Evolutionary conservation across 2,329 filamentous ascomycete species (phyloP).

Genomic region (Microcyclospora pomicola): DNA sequence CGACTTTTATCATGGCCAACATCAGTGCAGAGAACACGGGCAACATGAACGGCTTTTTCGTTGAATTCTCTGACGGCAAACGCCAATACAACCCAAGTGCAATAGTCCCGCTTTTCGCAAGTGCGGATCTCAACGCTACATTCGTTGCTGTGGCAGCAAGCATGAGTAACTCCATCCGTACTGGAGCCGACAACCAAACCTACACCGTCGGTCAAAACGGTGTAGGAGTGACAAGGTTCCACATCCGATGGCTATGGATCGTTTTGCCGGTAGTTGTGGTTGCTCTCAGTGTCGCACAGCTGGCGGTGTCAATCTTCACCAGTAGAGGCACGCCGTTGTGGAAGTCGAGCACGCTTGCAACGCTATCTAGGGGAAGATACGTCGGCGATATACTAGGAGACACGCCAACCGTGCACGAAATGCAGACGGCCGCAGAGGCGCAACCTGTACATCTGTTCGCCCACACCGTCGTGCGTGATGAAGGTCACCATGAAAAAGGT

Average conservation of each 20-base stretch:
- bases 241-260: no score
- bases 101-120: constrained; percentile 4
- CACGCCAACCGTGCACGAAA: no score
- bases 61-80: neutral
- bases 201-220: no score
- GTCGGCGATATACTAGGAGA: neutral
- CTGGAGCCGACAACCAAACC: neutral
- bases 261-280: neutral
- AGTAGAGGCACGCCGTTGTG: constrained; percentile 3
- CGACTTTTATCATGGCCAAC: neutral
- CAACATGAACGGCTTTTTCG: constrained; percentile 4
- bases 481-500: no score
- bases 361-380: neutral
- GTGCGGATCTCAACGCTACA: constrained; percentile 2
- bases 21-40: neutral
- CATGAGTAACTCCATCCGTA: constrained; percentile 8
- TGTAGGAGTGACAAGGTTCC: no score
- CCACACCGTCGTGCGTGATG: no score
- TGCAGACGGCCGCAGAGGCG: no score
- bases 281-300: constrained; percentile 2
- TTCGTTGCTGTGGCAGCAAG: constrained; percentile 5
- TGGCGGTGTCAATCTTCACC: constrained; percentile 1
- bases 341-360: constrained; percentile 7
- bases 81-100: constrained; percentile 2
- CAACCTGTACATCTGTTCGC: no score